phyloP scores from a whole-genome alignment of 1,284 basidiomycete species.

The Rhodotorula sp. region DNA sequence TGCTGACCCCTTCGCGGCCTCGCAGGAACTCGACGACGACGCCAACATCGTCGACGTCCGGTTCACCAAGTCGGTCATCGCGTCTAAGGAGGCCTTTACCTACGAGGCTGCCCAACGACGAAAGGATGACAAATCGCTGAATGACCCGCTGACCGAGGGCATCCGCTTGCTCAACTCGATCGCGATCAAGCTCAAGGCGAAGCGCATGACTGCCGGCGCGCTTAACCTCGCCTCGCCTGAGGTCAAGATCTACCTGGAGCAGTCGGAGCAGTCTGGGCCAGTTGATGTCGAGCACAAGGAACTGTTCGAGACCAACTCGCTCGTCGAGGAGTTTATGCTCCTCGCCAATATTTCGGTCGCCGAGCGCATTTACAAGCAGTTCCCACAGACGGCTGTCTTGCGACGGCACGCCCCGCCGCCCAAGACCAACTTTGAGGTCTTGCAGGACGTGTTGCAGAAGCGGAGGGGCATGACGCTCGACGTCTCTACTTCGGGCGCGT shows the following conservation, averaged over 20 bases:
- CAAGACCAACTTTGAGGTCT: slow-evolving; percentile 87
- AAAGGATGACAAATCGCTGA: slow-evolving; percentile 81
- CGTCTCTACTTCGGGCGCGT: slow-evolving; percentile 83
- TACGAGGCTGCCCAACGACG: slow-evolving; percentile 94
- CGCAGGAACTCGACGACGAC: slow-evolving; percentile 75
- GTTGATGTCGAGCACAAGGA: slow-evolving; percentile 93
- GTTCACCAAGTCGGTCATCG: slow-evolving; percentile 95
- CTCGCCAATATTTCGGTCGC: slow-evolving; percentile 96
- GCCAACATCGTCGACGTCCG: slow-evolving; percentile 87
- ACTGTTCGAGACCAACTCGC: slow-evolving; percentile 85
- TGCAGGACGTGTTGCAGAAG: slow-evolving; percentile 89
- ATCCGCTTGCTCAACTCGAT: slow-evolving; percentile 87
- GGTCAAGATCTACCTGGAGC: slow-evolving; percentile 91
- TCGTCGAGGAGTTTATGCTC: slow-evolving; percentile 99
- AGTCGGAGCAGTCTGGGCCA: slow-evolving; percentile 86
- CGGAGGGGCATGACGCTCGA: slow-evolving; percentile 82
- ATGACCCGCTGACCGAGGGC: slow-evolving; percentile 80
- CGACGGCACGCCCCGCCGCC: slow-evolving; percentile 95
- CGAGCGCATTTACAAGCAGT: slow-evolving; percentile 84
- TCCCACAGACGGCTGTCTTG: slow-evolving; percentile 92
- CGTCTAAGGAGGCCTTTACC: slow-evolving; percentile 94
- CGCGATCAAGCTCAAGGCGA: slow-evolving; percentile 79
- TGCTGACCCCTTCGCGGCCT: not conserved
- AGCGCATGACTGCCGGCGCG: slow-evolving; percentile 89
- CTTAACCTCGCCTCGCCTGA: slow-evolving; percentile 96